A percentile compares a stretch with the other conserved stretches of the same genome.
Conservation (phyloP, 148 eudicot species). For the Fagopyrum esculentum region DNA sequence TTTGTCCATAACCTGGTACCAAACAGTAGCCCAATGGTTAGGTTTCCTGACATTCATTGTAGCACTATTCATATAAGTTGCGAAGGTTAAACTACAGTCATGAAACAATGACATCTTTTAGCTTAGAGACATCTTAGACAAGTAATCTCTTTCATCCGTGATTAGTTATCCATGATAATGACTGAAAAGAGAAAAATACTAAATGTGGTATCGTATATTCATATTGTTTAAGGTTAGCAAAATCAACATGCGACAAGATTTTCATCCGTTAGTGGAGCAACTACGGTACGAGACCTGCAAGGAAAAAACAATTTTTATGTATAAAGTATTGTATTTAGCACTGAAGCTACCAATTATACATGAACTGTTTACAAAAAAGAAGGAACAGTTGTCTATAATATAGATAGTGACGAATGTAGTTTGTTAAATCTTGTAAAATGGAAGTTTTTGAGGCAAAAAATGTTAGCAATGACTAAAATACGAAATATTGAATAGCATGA, state of each 20-base stretch:
- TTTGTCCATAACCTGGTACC: not conserved
- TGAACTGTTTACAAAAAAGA: too few relatives aligned
- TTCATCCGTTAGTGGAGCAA: conserved; percentile 83
- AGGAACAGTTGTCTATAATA: too few relatives aligned
- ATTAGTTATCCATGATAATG: too few relatives aligned
- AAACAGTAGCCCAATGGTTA: not conserved
- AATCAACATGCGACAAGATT: conserved; percentile 74
- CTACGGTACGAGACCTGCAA: conserved; percentile 83
- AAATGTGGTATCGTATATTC: not conserved
- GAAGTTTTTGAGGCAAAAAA: too few relatives aligned
- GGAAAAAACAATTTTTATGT: not conserved
- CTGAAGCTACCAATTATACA: too few relatives aligned
- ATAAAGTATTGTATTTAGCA: too few relatives aligned
- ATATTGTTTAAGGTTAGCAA: conserved; percentile 5
- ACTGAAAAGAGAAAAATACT: not conserved
- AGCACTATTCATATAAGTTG: not conserved
- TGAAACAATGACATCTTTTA: not conserved
- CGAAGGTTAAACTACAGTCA: not conserved
- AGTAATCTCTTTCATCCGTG: too few relatives aligned
- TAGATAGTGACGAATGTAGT: too few relatives aligned
- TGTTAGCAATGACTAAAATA: too few relatives aligned
- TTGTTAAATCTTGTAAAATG: too few relatives aligned
- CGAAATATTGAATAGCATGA: too few relatives aligned
- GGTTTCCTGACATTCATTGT: not conserved
- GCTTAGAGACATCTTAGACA: not conserved